These are phyloP conservation scores for Podila verticillata DNA, from an alignment of 192 early-diverging fungal species.

Conservation along the genomic window DNA sequence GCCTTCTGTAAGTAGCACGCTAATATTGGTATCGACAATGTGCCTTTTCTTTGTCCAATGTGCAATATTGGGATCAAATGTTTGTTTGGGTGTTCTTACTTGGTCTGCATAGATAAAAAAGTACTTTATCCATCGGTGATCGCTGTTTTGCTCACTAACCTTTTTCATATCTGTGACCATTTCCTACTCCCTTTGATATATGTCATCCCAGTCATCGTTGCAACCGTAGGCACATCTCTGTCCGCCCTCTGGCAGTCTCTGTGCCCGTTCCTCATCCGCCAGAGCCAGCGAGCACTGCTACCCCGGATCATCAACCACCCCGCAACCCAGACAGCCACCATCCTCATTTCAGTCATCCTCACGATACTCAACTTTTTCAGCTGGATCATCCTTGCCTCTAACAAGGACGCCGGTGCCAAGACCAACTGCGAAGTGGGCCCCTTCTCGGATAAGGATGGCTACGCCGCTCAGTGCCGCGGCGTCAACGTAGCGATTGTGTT, in stretches of 20 bases:
- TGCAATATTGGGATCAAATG: too few species aligned
- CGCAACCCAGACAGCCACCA: conserved; percentile 42
- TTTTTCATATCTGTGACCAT: not conserved
- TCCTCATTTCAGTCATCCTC: conserved; percentile 34
- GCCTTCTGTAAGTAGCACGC: conserved; percentile 31
- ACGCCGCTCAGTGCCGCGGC: conserved; percentile 26
- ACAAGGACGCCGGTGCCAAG: conserved; percentile 26
- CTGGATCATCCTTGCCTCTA: conserved; percentile 31
- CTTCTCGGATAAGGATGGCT: conserved; percentile 9
- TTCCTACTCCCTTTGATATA: not conserved
- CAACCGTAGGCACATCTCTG: conserved; percentile 29
- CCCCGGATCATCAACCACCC: conserved; percentile 48
- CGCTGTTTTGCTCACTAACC: not conserved
- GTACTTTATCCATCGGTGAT: conserved; percentile 2
- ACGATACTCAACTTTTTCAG: conserved; percentile 50
- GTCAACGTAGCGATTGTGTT: conserved; percentile 39
- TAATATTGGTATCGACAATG: not conserved
- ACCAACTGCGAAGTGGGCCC: conserved; percentile 8
- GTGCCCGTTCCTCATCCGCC: conserved; percentile 42
- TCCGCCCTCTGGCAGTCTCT: conserved; percentile 47
- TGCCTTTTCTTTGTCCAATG: too few species aligned
- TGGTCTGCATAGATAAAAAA: not conserved
- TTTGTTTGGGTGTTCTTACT: not conserved
- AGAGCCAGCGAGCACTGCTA: conserved; percentile 35
- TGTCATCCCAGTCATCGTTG: conserved; percentile 34